phyloP scores from a whole-genome alignment of 2,329 filamentous ascomycete genomes.

The Teratosphaeriaceae sp. region DNA sequence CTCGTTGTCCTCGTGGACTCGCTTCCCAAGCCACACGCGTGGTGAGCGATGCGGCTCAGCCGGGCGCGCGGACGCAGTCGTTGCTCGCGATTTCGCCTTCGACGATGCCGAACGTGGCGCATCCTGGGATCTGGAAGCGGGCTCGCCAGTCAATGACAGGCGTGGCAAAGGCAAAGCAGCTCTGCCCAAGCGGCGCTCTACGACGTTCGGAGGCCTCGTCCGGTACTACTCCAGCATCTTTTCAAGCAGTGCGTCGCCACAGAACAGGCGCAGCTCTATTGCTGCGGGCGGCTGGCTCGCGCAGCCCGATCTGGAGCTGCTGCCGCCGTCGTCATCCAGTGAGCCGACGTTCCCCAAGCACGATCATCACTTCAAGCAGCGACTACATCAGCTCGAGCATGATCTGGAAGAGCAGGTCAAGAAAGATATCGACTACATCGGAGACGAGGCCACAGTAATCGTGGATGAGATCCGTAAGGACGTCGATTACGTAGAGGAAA shows the following conservation, averaged over 20 bases:
- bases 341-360: slow-evolving; percentile 9
- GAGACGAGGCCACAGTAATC: slow-evolving; percentile 10
- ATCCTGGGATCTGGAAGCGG: background rate
- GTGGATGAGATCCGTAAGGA: slow-evolving; percentile 5
- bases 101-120: background rate
- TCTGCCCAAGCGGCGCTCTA: slow-evolving; percentile 30
- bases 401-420: slow-evolving; percentile 9
- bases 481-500: slow-evolving; percentile 8
- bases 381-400: slow-evolving; percentile 12
- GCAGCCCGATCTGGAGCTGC: slow-evolving; percentile 42
- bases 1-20: slow-evolving; percentile 34
- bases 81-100: slow-evolving; percentile 36
- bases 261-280: slow-evolving; percentile 40
- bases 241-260: slow-evolving; percentile 35
- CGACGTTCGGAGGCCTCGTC: slow-evolving; percentile 36
- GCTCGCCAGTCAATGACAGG: slow-evolving; percentile 8
- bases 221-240: slow-evolving; percentile 42
- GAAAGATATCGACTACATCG: slow-evolving; percentile 8
- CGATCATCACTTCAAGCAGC: slow-evolving; percentile 13
- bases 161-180: slow-evolving; percentile 5
- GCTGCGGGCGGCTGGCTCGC: slow-evolving; percentile 36
- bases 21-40: slow-evolving; percentile 42
- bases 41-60: slow-evolving; percentile 34
- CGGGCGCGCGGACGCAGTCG: slow-evolving; percentile 31
- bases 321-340: slow-evolving; percentile 25